These are phyloP conservation scores for Alternaria brassicae DNA, from an alignment of 2,329 filamentous ascomycete species.

Conservation along the genomic window DNA sequence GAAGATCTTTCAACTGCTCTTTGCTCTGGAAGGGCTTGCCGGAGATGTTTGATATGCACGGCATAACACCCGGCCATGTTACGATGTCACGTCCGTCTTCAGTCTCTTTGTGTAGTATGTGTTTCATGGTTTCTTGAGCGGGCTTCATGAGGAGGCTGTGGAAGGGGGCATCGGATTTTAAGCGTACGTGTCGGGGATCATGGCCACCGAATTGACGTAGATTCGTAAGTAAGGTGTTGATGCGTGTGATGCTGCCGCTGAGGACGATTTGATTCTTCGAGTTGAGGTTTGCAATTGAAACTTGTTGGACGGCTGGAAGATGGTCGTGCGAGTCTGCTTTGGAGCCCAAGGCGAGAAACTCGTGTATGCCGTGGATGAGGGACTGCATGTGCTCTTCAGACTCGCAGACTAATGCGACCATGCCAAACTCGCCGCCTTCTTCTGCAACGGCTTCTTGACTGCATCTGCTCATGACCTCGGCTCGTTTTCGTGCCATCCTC, in stretches of 20 bases:
- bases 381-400: constrained; percentile 71
- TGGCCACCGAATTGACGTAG: constrained; percentile 89
- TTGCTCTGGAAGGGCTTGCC: constrained; percentile 77
- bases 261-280: constrained; percentile 96
- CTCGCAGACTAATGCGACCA: constrained; percentile 92
- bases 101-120: constrained; percentile 67
- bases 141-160: constrained; percentile 92
- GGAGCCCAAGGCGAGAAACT: constrained; percentile 75
- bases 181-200: constrained; percentile 83
- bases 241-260: constrained; percentile 83
- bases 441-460: constrained; percentile 69
- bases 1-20: constrained; percentile 76
- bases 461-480: constrained; percentile 82
- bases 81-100: constrained; percentile 69
- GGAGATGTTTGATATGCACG: constrained; percentile 86
- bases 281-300: constrained; percentile 92
- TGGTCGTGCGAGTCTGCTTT: constrained; percentile 73
- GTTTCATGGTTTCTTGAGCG: constrained; percentile 75
- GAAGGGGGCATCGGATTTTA: constrained; percentile 89
- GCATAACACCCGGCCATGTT: constrained; percentile 75
- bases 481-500: constrained; percentile 76
- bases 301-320: constrained; percentile 80
- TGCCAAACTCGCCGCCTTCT: constrained; percentile 84
- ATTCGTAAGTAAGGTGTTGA: constrained; percentile 81
- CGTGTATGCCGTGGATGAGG: constrained; percentile 76